These are phyloP conservation scores for Protomyces arabidopsidicola DNA, from an alignment of 1,139 yeast species.

Conservation along the genomic window DNA sequence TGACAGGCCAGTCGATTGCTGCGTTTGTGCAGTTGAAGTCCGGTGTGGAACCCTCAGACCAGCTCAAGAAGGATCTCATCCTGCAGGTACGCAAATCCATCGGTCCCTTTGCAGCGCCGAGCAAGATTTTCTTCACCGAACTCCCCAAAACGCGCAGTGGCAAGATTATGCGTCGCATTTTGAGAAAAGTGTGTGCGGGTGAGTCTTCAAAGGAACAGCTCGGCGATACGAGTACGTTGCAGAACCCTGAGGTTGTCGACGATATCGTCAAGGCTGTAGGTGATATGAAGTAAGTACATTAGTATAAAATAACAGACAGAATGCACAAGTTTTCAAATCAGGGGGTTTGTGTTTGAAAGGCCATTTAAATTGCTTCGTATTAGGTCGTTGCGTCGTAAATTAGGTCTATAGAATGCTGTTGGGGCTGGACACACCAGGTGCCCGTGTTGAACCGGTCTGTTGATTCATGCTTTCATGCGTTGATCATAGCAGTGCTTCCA, in stretches of 20 bases:
- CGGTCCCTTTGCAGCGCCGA: conserved; percentile 98
- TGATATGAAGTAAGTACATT: neutral
- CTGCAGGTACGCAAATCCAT: conserved; percentile 87
- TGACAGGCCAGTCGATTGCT: conserved; percentile 95
- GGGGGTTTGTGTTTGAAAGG: too few relatives aligned
- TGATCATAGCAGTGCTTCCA: too few relatives aligned
- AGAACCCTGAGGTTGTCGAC: conserved; percentile 81
- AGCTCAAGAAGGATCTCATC: conserved; percentile 74
- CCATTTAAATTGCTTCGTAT: too few relatives aligned
- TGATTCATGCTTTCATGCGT: neutral
- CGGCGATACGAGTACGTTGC: conserved; percentile 88
- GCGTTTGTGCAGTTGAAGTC: conserved; percentile 85
- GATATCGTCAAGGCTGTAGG: conserved; percentile 52
- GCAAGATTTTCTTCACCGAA: conserved; percentile 78
- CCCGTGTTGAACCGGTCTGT: neutral
- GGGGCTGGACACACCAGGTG: neutral
- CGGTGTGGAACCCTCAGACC: conserved; percentile 48
- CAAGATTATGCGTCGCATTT: conserved; percentile 95
- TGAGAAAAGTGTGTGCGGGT: conserved; percentile 82
- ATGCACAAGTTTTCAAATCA: too few relatives aligned
- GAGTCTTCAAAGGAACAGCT: conserved; percentile 72
- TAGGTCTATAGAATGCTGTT: neutral
- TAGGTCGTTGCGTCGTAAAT: neutral
- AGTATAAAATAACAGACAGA: neutral
- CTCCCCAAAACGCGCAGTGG: conserved; percentile 98